Percentiles rank a stretch among this genome's conserved stretches.
phyloP scores from a whole-genome alignment of 768 basidiomycete genomes.

The Lactarius pseudohatsudake region DNA sequence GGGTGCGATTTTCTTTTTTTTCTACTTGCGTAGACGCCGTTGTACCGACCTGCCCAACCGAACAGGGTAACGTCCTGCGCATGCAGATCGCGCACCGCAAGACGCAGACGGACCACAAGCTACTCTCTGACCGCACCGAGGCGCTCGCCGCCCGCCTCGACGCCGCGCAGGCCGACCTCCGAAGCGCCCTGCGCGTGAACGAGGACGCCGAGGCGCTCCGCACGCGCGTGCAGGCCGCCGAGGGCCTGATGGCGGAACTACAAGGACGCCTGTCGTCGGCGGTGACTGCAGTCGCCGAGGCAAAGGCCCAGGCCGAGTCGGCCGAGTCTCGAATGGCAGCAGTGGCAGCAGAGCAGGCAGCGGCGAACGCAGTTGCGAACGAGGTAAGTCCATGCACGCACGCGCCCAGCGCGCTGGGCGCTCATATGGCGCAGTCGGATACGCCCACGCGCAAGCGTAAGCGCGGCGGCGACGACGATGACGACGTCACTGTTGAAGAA shows the following conservation, averaged over 20 bases:
- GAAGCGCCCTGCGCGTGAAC: not conserved
- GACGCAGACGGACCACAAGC: slow-evolving; percentile 29
- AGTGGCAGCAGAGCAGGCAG: not conserved
- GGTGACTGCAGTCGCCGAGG: slow-evolving; percentile 5
- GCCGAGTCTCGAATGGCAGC: slow-evolving; percentile 38
- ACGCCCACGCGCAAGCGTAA: slow-evolving; percentile 20
- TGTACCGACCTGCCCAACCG: not conserved
- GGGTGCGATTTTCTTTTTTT: slow-evolving; percentile 17
- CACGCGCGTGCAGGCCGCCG: slow-evolving; percentile 9
- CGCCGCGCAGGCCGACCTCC: slow-evolving; percentile 23
- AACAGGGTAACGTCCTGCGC: slow-evolving; percentile 28
- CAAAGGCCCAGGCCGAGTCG: slow-evolving; percentile 35
- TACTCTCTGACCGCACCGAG: slow-evolving; percentile 27
- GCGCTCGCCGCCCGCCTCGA: slow-evolving; percentile 27
- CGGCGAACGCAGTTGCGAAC: not conserved
- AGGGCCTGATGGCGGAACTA: slow-evolving; percentile 13
- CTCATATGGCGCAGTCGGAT: slow-evolving; percentile 34
- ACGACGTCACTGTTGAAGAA: not conserved
- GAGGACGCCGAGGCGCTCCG: slow-evolving; percentile 14
- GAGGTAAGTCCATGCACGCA: slow-evolving; percentile 24
- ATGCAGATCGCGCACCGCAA: slow-evolving; percentile 31
- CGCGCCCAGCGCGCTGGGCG: slow-evolving; percentile 23
- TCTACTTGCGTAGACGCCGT: not conserved
- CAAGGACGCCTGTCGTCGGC: slow-evolving; percentile 14
- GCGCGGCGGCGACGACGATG: slow-evolving; percentile 42